Evolutionary conservation across 2,329 filamentous ascomycete genomes (phyloP).

Genomic region (Ophiosphaerella korrae): DNA sequence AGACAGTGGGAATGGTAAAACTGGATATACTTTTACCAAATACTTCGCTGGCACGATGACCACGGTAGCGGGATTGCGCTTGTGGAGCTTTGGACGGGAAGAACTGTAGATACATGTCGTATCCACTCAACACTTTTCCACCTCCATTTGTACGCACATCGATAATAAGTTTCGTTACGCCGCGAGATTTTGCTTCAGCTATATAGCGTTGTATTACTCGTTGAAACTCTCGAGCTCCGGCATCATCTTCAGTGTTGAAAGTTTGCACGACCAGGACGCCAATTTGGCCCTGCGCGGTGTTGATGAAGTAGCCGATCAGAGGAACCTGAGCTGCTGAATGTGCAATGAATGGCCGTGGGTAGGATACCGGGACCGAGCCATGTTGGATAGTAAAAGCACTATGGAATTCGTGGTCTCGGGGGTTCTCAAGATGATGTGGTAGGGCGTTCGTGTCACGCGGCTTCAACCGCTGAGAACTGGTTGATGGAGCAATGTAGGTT

Average conservation of each 20-base stretch:
- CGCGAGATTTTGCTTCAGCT: constrained; percentile 50
- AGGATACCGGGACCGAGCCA: constrained; percentile 33
- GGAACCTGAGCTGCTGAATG: constrained; percentile 37
- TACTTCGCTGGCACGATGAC: constrained; percentile 42
- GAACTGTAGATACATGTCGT: constrained; percentile 58
- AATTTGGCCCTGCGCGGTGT: constrained; percentile 48
- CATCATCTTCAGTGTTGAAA: constrained; percentile 42
- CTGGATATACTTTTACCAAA: constrained; percentile 30
- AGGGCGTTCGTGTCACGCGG: constrained; percentile 30
- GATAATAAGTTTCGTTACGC: constrained; percentile 65
- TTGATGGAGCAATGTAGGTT: constrained; percentile 34
- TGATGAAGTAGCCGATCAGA: constrained; percentile 55
- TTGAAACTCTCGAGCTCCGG: constrained; percentile 43
- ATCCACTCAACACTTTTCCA: constrained; percentile 52
- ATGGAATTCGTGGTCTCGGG: constrained; percentile 33
- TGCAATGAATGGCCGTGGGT: constrained; percentile 46
- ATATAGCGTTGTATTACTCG: constrained; percentile 53
- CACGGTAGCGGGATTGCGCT: constrained; percentile 54
- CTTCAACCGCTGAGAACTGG: constrained; percentile 22
- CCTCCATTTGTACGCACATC: constrained; percentile 68
- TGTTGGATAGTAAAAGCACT: constrained; percentile 23
- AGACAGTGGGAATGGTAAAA: constrained; percentile 12
- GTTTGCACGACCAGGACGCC: constrained; percentile 53
- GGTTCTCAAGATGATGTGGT: constrained; percentile 35
- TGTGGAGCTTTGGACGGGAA: constrained; percentile 56